Evolutionary conservation across 108 stramenopile genomes (phyloP).

Genomic region (Poteriospumella lacustris): DNA sequence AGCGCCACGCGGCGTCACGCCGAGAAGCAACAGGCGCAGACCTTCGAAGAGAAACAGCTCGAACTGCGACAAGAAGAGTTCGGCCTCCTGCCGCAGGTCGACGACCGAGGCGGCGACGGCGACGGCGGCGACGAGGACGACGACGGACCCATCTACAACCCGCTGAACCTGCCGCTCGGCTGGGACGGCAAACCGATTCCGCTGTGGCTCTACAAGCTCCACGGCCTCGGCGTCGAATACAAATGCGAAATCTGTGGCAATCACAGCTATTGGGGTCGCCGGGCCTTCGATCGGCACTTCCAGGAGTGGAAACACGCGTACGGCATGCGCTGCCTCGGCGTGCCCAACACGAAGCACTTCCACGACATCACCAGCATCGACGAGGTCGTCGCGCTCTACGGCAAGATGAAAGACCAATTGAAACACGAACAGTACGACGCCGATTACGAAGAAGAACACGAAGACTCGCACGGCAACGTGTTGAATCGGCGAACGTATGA

Average conservation of each 20-base stretch:
- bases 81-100: slow-evolving; percentile 32
- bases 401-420: slow-evolving; percentile 64
- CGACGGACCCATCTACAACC: slow-evolving; percentile 96
- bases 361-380: slow-evolving; percentile 94
- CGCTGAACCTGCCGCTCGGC: slow-evolving; percentile 91
- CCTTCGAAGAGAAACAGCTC: slow-evolving; percentile 76
- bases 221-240: slow-evolving; percentile 94
- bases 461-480: slow-evolving; percentile 96
- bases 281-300: slow-evolving; percentile 89
- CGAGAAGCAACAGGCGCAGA: slow-evolving; percentile 83
- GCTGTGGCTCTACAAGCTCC: slow-evolving; percentile 98
- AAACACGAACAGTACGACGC: slow-evolving; percentile 70
- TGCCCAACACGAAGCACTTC: slow-evolving; percentile 98
- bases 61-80: slow-evolving; percentile 72
- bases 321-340: slow-evolving; percentile 92
- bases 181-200: slow-evolving; percentile 99
- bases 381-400: slow-evolving; percentile 86
- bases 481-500: slow-evolving; percentile 82
- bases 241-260: slow-evolving; percentile 97
- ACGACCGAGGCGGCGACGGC: slow-evolving; percentile 51
- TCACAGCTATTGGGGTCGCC: slow-evolving; percentile 83
- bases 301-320: slow-evolving; percentile 90
- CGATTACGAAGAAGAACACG: slow-evolving; percentile 87
- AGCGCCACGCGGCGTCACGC: slow-evolving; percentile 76
- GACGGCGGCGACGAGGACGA: slow-evolving; percentile 73